Conservation (phyloP, 208 protist genomes). For the Trypanosoma avium region DNA sequence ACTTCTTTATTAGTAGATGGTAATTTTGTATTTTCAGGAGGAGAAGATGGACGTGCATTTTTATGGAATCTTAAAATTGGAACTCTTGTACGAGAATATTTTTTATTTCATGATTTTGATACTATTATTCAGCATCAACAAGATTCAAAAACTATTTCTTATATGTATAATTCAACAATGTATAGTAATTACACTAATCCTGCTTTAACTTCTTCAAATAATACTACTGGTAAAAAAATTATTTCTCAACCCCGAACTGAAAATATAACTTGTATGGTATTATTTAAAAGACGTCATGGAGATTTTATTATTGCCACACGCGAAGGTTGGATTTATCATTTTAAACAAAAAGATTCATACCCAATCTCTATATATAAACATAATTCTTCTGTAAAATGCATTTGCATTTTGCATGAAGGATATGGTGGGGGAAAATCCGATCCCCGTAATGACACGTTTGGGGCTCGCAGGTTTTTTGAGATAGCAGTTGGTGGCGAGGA, state of each 20-base stretch:
- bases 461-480: neutral
- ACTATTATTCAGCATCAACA: neutral
- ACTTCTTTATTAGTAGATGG: conserved; percentile 29
- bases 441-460: no score
- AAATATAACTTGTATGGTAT: conserved; percentile 15
- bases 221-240: neutral
- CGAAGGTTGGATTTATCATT: conserved; percentile 29
- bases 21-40: conserved; percentile 34
- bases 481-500: conserved; percentile 19
- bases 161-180: neutral
- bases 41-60: conserved; percentile 42
- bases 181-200: conserved; percentile 2
- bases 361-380: conserved; percentile 19
- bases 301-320: conserved; percentile 27
- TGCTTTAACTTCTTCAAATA: neutral
- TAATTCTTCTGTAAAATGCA: conserved; percentile 11
- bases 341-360: conserved; percentile 15
- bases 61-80: conserved; percentile 34
- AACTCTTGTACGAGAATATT: conserved; percentile 22
- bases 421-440: neutral
- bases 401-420: conserved; percentile 26
- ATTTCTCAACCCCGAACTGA: neutral
- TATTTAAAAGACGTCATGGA: conserved; percentile 16
- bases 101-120: conserved; percentile 12
- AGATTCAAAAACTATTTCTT: neutral